Base-by-base conservation (phyloP, 352 stramenopile genomes). In the Saprolegnia parasitica region DNA sequence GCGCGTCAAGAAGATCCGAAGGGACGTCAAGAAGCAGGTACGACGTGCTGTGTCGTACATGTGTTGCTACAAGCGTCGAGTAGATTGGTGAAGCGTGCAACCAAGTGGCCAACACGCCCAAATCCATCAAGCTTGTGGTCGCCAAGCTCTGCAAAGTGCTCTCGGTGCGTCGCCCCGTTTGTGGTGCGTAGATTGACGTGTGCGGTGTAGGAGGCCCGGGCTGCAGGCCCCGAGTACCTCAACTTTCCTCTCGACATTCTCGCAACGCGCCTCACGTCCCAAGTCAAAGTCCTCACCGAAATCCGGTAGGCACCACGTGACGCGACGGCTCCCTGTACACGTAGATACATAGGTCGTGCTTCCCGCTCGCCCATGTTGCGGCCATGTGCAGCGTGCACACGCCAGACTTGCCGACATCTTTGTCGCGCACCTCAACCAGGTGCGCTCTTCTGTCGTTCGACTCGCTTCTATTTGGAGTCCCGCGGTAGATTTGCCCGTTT, bases 81-180 rank as follows among this genome's bases (percentile, higher is more conserved):
- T 56, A 67, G 58, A 24, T 67, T 42, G 58, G 58, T 11, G 58
- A 67, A 67, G 58, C 58, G 10, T 67, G 58, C 58, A 67, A 67
- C 21, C 58, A 67, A 56, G 50, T 67, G 37, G 58, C 58, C 20
- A 67, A 67, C 18, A 42, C 58, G 40, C 58, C 42, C 13, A 40
- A 37, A 35, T 67, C 58, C 1, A 67, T 67, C 40, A 20, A 50
- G 21, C 45, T 67, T 24, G 58, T 67, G 4, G 58, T 67, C 11
- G 24, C n/a, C 6, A 67, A 67, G 50, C 49, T 67, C 42, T 50
- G 58, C n/a, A 37, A 67, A 50, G 37, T 50, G 23, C 35, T 67
- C 21, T 20, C 20, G 40, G 58, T 67, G 26, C 58, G 47, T 24
- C n/a, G 42, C 18, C 56, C 13, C 26, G 9, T 16, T 61, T 24